A percentile compares a stretch with the other conserved stretches of the same genome.
Conservation (phyloP, 805 yeast genomes). For the Saccharomycopsis microspora region DNA sequence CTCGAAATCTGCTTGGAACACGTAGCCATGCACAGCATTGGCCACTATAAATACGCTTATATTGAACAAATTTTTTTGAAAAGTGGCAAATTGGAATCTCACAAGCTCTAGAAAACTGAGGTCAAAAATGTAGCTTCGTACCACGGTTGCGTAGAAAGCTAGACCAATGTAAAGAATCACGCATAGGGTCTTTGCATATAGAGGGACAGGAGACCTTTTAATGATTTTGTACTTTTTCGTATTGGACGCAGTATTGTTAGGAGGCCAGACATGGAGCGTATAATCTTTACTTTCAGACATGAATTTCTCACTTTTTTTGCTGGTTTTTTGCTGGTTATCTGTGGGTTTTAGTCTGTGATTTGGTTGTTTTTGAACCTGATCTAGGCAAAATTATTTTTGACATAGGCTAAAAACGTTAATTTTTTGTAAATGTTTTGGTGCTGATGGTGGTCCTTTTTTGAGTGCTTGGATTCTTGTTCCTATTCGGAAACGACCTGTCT, state of each 20-base stretch:
- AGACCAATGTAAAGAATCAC: not conserved
- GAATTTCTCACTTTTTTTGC: not conserved
- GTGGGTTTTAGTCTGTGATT: too few relatives aligned
- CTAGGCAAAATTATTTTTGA: too few relatives aligned
- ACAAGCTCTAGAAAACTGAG: not conserved
- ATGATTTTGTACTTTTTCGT: constrained; percentile 10
- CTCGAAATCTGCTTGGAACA: constrained; percentile 20
- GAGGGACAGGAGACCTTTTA: constrained; percentile 8
- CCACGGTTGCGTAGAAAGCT: not conserved
- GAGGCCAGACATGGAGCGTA: constrained; percentile 15
- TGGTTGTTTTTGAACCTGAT: too few relatives aligned
- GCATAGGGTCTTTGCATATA: not conserved
- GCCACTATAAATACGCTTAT: not conserved
- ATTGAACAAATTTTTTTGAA: not conserved
- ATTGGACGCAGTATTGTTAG: constrained; percentile 2
- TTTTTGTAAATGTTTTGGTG: too few relatives aligned
- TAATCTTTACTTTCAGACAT: constrained; percentile 8
- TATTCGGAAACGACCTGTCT: too few relatives aligned
- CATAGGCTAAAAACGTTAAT: too few relatives aligned
- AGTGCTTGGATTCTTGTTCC: too few relatives aligned
- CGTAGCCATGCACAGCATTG: constrained; percentile 3
- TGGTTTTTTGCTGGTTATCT: not conserved
- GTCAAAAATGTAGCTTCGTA: not conserved
- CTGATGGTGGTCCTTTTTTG: too few relatives aligned
- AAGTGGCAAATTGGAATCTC: not conserved